phyloP scores from a whole-genome alignment of 345 rosid species.

The Hirschfeldia incana region DNA sequence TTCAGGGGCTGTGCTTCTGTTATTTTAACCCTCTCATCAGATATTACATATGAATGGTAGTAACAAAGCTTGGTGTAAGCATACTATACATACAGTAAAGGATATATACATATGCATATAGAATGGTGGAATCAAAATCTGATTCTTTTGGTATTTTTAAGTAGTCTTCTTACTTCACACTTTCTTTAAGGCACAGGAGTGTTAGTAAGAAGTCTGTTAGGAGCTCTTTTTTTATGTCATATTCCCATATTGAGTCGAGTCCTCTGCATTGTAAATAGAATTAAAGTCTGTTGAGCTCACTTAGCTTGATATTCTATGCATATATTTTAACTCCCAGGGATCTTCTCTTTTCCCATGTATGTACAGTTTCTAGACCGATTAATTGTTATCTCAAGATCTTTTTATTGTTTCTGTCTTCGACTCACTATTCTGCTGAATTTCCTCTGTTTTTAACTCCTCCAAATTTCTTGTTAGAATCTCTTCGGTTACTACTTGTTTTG shows the following conservation, averaged over 20 bases:
- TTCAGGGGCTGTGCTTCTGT: too few relatives aligned
- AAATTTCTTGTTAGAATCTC: neutral
- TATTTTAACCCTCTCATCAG: too few relatives aligned
- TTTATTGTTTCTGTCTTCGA: neutral
- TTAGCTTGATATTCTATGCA: conserved; percentile 22
- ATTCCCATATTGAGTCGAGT: neutral
- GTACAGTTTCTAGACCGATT: neutral
- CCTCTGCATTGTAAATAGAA: conserved; percentile 30
- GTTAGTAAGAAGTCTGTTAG: conserved; percentile 22
- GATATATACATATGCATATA: conserved; percentile 21
- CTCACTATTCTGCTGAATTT: neutral
- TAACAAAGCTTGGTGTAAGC: conserved; percentile 45
- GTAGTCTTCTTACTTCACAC: conserved; percentile 27
- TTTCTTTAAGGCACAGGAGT: conserved; percentile 21
- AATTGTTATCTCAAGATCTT: conserved; percentile 11
- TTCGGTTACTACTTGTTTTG: neutral
- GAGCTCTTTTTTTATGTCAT: neutral
- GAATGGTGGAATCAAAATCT: conserved; percentile 65
- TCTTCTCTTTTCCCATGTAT: neutral
- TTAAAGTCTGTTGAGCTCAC: neutral
- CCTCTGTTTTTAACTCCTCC: neutral
- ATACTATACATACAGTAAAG: neutral
- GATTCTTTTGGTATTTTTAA: conserved; percentile 58
- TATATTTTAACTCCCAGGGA: neutral
- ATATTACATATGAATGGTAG: conserved; percentile 8